Percentiles rank a stretch among this genome's conserved stretches.
Evolutionary conservation across 768 basidiomycete species (phyloP).

Genomic region (Favolaschia claudopus): DNA sequence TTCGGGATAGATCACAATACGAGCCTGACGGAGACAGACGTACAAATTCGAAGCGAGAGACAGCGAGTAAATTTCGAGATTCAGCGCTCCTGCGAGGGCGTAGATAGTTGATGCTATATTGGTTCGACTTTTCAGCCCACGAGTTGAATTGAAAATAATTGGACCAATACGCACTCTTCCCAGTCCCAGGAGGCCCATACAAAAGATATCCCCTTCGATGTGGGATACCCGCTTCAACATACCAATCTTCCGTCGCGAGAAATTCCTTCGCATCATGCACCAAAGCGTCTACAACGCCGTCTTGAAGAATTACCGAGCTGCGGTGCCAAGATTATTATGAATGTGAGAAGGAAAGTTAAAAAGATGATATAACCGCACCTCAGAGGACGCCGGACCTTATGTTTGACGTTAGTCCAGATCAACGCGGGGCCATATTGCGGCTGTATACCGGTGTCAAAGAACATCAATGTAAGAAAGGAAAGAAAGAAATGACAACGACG

Average conservation of each 20-base stretch:
- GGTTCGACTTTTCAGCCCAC: too few species aligned
- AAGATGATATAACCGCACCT: background rate
- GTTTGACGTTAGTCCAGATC: conserved; percentile 24
- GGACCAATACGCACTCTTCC: conserved; percentile 62
- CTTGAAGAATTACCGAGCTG: conserved; percentile 60
- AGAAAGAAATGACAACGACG: background rate
- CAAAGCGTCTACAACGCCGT: conserved; percentile 54
- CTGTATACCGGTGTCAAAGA: background rate
- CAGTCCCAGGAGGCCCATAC: conserved; percentile 66
- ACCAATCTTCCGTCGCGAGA: conserved; percentile 62
- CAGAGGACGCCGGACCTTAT: conserved; percentile 35
- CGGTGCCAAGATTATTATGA: too few species aligned
- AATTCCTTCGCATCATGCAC: conserved; percentile 62
- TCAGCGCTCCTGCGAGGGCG: conserved; percentile 68
- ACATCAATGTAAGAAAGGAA: background rate
- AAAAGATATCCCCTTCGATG: conserved; percentile 64
- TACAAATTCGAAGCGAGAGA: conserved; percentile 58
- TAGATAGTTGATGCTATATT: conserved; percentile 63
- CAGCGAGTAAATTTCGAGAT: conserved; percentile 80
- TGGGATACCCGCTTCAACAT: conserved; percentile 62
- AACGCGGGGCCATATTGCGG: conserved; percentile 17
- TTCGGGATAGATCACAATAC: background rate
- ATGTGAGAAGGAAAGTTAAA: too few species aligned
- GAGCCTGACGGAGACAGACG: conserved; percentile 22
- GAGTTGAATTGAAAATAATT: background rate